Conservation (phyloP, 805 yeast species). For the Sugiyamaella smithiae region DNA sequence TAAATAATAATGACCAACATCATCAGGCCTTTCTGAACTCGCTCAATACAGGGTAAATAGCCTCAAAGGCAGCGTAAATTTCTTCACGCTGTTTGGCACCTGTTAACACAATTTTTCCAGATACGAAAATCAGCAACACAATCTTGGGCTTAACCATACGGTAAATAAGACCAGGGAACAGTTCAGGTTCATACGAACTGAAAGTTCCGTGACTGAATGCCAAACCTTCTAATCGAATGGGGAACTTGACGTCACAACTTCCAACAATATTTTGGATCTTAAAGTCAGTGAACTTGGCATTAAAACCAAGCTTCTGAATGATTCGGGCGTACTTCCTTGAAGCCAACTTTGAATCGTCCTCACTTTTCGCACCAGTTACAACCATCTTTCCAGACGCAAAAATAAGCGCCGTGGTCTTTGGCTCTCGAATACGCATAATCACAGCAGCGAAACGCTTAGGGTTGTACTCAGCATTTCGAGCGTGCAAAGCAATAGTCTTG, state of each 20-base stretch:
- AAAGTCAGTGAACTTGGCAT: constrained; percentile 96
- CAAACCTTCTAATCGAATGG: constrained; percentile 93
- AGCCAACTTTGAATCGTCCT: constrained; percentile 97
- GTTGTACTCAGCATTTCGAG: constrained; percentile 98
- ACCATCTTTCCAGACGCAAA: constrained; percentile 99
- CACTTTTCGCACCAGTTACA: constrained; percentile 98
- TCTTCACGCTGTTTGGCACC: constrained; percentile 99
- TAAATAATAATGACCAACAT: background rate
- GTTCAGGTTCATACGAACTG: constrained; percentile 97
- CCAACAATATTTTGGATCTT: constrained; percentile 98
- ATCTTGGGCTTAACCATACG: constrained; percentile 99
- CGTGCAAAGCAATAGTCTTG: constrained; percentile 96
- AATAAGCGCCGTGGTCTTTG: constrained; percentile 95
- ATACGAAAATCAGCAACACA: constrained; percentile 90
- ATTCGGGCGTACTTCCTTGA: constrained; percentile 97
- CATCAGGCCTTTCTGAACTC: constrained; percentile 82
- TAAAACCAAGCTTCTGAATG: constrained; percentile 95
- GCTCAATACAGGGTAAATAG: constrained; percentile 96
- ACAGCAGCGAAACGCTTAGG: constrained; percentile 98
- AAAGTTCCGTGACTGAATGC: constrained; percentile 98
- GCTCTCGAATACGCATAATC: constrained; percentile 98
- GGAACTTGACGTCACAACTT: constrained; percentile 97
- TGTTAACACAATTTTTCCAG: constrained; percentile 95
- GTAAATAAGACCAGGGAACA: constrained; percentile 96
- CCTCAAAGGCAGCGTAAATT: constrained; percentile 96